Evolutionary conservation across 345 rosid genomes (phyloP), one percentile per base, ranked within the genome.

Genomic region (Moricandia moricandioides): DNA sequence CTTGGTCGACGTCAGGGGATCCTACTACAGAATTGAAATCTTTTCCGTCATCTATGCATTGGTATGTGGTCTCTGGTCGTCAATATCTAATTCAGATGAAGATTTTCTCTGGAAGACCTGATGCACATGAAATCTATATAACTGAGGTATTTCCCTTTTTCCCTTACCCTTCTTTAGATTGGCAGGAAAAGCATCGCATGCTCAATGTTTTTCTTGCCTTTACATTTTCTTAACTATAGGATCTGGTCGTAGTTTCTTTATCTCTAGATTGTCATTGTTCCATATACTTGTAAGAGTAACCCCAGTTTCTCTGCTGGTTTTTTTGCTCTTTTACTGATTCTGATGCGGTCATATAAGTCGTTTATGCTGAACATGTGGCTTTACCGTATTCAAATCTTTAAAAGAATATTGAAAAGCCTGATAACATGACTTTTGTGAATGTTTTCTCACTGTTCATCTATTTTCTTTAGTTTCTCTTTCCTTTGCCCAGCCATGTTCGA

Each of bases 41-140:
- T 78, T 77, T 84, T 78, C 82, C 92, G 33, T 88, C 94, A 33
- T 71, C 75, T 70, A 77, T 84, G 75, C 80, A 80, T 62, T 91
- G 98, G 98, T 88, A 88, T 82, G 79, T 89, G 78, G 87, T 93
- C 33, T 84, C 88, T 71, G 96, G 93, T 62, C 85, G 61, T 69
- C 86, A 80, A 27, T 93, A 93, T 82, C 85, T 87, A 61, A 67
- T 89, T 79, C 86, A 87, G 76, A 80, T 84, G 72, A 93, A 89
- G 83, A 88, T 91, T 79, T 85, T 89, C 84, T 82, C 90, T 8
- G 81, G 70, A 7, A 94, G 87, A 66, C 88, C 87, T 72, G 87
- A 80, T 79, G 76, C 85, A 8, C 86, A 84, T 59, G 97, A 93
- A 82, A 88, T 93, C 66, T 88, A 85, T 73, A 81, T 91, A 75